Percentiles rank a stretch among this genome's conserved stretches.
Evolutionary conservation across 2,329 filamentous ascomycete genomes (phyloP).

Genomic region (Aureobasidium leucospermi): DNA sequence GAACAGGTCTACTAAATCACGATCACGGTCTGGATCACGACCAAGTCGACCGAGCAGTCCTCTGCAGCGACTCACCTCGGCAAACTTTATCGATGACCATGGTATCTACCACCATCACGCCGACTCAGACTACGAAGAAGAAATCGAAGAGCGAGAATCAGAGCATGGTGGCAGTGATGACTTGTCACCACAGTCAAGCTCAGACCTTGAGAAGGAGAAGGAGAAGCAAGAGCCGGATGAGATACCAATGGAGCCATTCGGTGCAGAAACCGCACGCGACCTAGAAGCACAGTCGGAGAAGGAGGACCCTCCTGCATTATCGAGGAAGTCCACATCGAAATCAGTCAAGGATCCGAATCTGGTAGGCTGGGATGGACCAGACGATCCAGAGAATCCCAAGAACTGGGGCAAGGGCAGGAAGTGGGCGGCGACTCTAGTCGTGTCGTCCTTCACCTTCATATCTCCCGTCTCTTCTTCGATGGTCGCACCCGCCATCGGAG

Average conservation of each 20-base stretch:
- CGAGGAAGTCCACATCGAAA: conserved; percentile 19
- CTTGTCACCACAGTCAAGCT: neutral
- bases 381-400: conserved; percentile 41
- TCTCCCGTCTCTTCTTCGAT: conserved; percentile 33
- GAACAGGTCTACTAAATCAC: neutral
- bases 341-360: conserved; percentile 25
- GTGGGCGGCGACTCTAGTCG: conserved; percentile 39
- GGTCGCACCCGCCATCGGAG: conserved; percentile 29
- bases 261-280: conserved; percentile 1
- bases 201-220: conserved; percentile 16
- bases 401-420: conserved; percentile 38
- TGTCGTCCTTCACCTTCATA: conserved; percentile 34
- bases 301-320: conserved; percentile 2
- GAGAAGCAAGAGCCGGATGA: conserved; percentile 16
- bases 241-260: conserved; percentile 7
- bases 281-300: conserved; percentile 3
- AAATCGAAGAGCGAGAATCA: neutral
- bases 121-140: conserved; percentile 1
- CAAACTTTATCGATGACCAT: conserved; percentile 29
- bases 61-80: conserved; percentile 26
- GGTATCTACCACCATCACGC: conserved; percentile 22
- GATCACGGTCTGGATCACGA: conserved; percentile 19
- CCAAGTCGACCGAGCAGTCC: conserved; percentile 14
- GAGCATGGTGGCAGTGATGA: neutral
- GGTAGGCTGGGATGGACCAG: conserved; percentile 40